A percentile compares a stretch with the other conserved stretches of the same genome.
Conservation (phyloP, 768 basidiomycete genomes). For the Lactarius psammicola region DNA sequence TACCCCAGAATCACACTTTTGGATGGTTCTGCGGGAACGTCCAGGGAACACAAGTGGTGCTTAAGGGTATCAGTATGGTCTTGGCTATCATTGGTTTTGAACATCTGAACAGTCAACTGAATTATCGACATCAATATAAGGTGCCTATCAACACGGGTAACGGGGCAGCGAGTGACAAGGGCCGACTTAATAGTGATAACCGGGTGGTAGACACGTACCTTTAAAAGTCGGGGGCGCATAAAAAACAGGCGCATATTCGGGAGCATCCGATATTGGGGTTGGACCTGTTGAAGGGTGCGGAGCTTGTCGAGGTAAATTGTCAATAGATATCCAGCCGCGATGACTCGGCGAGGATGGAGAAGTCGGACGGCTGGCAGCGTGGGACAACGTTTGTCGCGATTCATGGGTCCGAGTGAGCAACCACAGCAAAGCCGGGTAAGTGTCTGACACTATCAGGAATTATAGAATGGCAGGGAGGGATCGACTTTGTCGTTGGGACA, state of each 20-base stretch:
- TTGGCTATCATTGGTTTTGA: neutral
- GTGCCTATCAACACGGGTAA: neutral
- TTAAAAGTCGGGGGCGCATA: neutral
- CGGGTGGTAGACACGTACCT: neutral
- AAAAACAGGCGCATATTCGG: neutral
- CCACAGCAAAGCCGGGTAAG: neutral
- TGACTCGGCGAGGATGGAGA: neutral
- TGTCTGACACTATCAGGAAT: neutral
- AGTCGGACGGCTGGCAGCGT: too few relatives aligned
- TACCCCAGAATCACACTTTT: too few relatives aligned
- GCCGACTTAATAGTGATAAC: neutral
- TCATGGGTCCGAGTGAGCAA: neutral
- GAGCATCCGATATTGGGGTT: neutral
- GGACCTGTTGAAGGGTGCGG: neutral
- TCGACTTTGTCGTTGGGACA: neutral
- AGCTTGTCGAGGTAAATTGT: neutral
- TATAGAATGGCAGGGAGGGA: neutral
- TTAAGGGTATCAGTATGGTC: too few relatives aligned
- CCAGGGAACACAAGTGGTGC: too few relatives aligned
- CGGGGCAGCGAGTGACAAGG: neutral
- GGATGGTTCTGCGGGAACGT: neutral
- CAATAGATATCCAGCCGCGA: neutral
- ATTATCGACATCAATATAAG: neutral
- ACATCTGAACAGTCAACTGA: neutral
- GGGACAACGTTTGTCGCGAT: neutral